phyloP scores from a whole-genome alignment of 495 filamentous ascomycete species.

The Monascus purpureus region DNA sequence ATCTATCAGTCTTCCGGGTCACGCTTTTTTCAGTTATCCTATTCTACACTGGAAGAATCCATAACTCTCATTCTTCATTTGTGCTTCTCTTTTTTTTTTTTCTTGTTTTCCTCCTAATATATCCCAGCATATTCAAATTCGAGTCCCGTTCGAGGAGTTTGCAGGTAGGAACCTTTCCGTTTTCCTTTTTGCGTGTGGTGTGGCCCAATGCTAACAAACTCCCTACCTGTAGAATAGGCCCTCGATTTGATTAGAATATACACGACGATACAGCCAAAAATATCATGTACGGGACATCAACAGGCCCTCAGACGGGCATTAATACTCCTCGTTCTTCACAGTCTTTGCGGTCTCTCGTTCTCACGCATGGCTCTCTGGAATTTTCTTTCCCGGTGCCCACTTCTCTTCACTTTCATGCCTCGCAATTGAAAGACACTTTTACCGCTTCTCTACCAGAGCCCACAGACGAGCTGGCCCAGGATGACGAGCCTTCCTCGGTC shows the following conservation, averaged over 20 bases:
- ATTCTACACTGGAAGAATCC: too few relatives aligned
- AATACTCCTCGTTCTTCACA: conserved; percentile 89
- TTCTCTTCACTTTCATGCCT: conserved; percentile 86
- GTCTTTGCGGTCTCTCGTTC: conserved; percentile 74
- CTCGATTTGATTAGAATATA: conserved; percentile 7
- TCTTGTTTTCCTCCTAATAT: too few relatives aligned
- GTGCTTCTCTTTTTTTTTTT: too few relatives aligned
- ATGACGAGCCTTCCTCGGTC: conserved; percentile 92
- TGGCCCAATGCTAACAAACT: too few relatives aligned
- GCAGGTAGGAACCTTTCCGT: too few relatives aligned
- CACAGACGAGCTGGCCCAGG: conserved; percentile 92
- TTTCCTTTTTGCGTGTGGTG: too few relatives aligned
- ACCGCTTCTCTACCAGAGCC: conserved; percentile 68
- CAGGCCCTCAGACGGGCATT: conserved; percentile 82
- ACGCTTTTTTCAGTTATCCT: too few relatives aligned
- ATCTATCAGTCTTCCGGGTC: too few relatives aligned
- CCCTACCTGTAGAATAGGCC: too few relatives aligned
- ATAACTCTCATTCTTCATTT: too few relatives aligned
- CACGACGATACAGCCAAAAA: conserved; percentile 3
- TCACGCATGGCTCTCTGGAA: conserved; percentile 88
- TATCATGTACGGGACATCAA: conserved; percentile 75
- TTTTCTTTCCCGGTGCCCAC: conserved; percentile 91
- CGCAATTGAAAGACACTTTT: conserved; percentile 80
- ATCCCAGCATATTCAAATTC: too few relatives aligned
- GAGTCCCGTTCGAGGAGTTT: too few relatives aligned